Percentiles rank a stretch among this genome's conserved stretches.
Evolutionary conservation across 148 eudicot genomes (phyloP).

Genomic region (Dianthus caryophyllus): DNA sequence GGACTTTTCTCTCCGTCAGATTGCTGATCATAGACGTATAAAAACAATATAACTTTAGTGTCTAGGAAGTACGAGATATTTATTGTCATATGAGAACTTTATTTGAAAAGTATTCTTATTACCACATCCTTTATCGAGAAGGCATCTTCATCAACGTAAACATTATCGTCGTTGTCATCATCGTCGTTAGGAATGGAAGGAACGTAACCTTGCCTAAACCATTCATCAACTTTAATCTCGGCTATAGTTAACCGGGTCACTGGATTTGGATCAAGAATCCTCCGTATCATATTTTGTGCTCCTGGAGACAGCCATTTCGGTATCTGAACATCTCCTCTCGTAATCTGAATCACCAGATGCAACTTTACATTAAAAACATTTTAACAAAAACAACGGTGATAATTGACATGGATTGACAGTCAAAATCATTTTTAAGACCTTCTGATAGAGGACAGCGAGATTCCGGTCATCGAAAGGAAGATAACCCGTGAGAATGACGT

Average conservation of each 20-base stretch:
- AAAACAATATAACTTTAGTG: conserved; percentile 14
- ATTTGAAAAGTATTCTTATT: conserved; percentile 5
- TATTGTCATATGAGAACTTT: neutral
- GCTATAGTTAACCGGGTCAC: conserved; percentile 53
- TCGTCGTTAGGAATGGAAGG: conserved; percentile 44
- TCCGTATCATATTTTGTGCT: conserved; percentile 57
- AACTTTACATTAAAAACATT: neutral
- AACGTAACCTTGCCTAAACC: conserved; percentile 70
- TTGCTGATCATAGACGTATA: conserved; percentile 25
- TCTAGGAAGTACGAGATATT: neutral
- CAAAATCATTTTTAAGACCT: conserved; percentile 36
- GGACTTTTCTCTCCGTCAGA: conserved; percentile 50
- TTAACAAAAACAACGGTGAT: neutral
- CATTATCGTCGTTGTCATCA: conserved; percentile 47
- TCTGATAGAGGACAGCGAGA: conserved; percentile 87
- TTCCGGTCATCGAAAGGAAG: conserved; percentile 92
- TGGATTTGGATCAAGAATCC: conserved; percentile 92
- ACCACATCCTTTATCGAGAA: conserved; percentile 48
- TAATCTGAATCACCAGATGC: conserved; percentile 32
- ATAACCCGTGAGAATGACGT: conserved; percentile 77
- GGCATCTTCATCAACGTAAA: conserved; percentile 50
- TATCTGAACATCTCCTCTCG: conserved; percentile 74
- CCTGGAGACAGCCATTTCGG: conserved; percentile 88
- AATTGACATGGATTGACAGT: neutral
- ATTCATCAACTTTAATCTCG: conserved; percentile 63